Evolutionary conservation across 176 grass and related monocot genomes (phyloP).

Genomic region (Dendrocalamus sinicus): DNA sequence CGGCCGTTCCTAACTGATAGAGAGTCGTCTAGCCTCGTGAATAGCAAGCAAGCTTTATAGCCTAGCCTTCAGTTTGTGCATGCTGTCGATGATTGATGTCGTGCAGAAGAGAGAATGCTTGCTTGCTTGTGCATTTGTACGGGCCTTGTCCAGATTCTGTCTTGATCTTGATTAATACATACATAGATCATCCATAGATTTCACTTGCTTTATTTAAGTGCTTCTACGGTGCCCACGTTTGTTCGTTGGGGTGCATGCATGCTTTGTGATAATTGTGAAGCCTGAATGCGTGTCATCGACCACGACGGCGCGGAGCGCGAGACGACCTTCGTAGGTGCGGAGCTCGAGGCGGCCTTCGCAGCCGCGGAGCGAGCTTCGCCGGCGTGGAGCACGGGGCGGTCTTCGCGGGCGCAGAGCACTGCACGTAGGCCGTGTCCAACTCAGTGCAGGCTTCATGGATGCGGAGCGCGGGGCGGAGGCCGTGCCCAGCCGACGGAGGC

Average conservation of each 20-base stretch:
- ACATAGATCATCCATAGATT: conserved; percentile 13
- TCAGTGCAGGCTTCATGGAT: too few relatives aligned
- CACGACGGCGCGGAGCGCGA: too few relatives aligned
- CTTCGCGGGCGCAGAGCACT: too few relatives aligned
- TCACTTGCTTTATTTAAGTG: neutral
- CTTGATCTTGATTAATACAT: neutral
- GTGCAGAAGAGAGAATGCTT: neutral
- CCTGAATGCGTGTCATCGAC: too few relatives aligned
- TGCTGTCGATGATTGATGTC: neutral
- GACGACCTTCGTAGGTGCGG: too few relatives aligned
- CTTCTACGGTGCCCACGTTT: neutral
- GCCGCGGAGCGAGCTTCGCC: too few relatives aligned
- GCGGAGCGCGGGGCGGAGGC: too few relatives aligned
- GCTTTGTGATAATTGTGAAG: neutral
- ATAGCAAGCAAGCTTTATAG: conserved; percentile 36
- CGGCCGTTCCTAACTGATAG: neutral
- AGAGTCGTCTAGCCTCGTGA: conserved; percentile 15
- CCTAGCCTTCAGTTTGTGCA: neutral
- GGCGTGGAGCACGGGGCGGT: too few relatives aligned
- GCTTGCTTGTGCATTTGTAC: neutral
- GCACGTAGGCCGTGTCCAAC: too few relatives aligned
- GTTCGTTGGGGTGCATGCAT: neutral
- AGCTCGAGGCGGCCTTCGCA: too few relatives aligned
- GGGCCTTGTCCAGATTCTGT: neutral
- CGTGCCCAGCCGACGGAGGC: too few relatives aligned